Conservation (phyloP, 495 filamentous ascomycete genomes). For the Umbilicaria muhlenbergii region DNA sequence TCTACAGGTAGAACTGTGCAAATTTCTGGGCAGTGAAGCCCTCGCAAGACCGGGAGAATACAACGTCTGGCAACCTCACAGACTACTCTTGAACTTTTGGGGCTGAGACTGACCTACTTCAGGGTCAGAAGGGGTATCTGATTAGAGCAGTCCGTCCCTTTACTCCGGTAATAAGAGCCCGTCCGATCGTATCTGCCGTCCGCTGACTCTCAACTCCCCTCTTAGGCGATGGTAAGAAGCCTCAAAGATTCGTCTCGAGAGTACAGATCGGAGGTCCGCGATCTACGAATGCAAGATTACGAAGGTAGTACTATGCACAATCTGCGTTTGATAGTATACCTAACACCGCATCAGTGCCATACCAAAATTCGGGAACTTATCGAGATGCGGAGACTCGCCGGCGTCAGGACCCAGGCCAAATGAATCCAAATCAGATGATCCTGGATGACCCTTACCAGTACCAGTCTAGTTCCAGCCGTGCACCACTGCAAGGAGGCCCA, state of each 20-base stretch:
- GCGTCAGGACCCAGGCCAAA: slow-evolving; percentile 1
- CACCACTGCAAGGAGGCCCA: too few species aligned
- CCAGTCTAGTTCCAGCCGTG: too few species aligned
- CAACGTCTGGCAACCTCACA: slow-evolving; percentile 39
- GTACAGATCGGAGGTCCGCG: slow-evolving; percentile 9
- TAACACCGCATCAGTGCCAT: too few species aligned
- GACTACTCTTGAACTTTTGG: not conserved
- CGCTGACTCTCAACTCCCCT: too few species aligned
- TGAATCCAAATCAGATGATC: not conserved
- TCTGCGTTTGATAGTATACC: too few species aligned
- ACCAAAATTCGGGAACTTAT: not conserved
- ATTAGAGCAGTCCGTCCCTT: slow-evolving; percentile 15
- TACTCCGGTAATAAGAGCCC: slow-evolving; percentile 9
- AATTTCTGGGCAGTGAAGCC: slow-evolving; percentile 84
- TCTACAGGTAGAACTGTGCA: slow-evolving; percentile 88
- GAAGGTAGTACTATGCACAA: slow-evolving; percentile 1
- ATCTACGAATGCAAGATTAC: slow-evolving; percentile 6
- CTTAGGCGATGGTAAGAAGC: slow-evolving; percentile 12
- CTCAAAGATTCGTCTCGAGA: slow-evolving; percentile 9
- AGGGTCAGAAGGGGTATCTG: slow-evolving; percentile 12
- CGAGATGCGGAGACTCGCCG: slow-evolving; percentile 5
- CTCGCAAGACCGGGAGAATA: slow-evolving; percentile 73
- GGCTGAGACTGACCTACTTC: slow-evolving; percentile 2
- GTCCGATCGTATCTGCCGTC: not conserved
- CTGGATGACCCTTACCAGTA: too few species aligned